Conservation (phyloP, 352 stramenopile species). For the Globisporangium orthogonon region DNA sequence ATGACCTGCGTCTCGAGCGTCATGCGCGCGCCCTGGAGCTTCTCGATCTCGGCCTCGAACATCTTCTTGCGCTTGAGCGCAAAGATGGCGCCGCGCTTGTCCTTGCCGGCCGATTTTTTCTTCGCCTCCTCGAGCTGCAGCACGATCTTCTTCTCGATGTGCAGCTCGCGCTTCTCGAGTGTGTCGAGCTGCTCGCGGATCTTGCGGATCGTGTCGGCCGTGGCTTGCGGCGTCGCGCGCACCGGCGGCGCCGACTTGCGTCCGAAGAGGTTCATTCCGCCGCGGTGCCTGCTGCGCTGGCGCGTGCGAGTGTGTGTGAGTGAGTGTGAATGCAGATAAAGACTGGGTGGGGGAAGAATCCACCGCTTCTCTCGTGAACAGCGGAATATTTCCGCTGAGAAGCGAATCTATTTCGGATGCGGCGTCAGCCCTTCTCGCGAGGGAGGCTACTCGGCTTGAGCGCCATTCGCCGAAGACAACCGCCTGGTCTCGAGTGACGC, state of each 20-base stretch:
- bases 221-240: constrained; percentile 48
- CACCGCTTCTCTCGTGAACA: too few species aligned
- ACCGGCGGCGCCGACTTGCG: constrained; percentile 59
- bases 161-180: constrained; percentile 92
- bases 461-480: too few species aligned
- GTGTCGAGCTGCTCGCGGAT: constrained; percentile 87
- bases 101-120: constrained; percentile 93
- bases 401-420: too few species aligned
- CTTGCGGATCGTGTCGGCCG: constrained; percentile 88
- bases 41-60: constrained; percentile 97
- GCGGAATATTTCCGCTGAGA: too few species aligned
- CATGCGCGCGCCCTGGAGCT: constrained; percentile 96
- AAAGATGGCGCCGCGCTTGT: constrained; percentile 97
- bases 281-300: neutral
- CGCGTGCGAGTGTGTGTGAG: neutral
- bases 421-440: too few species aligned
- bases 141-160: constrained; percentile 97
- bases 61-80: constrained; percentile 98
- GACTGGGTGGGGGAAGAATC: too few species aligned
- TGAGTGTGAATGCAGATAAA: neutral
- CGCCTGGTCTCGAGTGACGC: too few species aligned
- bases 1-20: constrained; percentile 93
- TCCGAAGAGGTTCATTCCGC: constrained; percentile 82
- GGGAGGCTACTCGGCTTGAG: too few species aligned
- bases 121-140: constrained; percentile 92